Evolutionary conservation across 139 green algal species (phyloP).

Genomic region (Coccomyxa sp.): DNA sequence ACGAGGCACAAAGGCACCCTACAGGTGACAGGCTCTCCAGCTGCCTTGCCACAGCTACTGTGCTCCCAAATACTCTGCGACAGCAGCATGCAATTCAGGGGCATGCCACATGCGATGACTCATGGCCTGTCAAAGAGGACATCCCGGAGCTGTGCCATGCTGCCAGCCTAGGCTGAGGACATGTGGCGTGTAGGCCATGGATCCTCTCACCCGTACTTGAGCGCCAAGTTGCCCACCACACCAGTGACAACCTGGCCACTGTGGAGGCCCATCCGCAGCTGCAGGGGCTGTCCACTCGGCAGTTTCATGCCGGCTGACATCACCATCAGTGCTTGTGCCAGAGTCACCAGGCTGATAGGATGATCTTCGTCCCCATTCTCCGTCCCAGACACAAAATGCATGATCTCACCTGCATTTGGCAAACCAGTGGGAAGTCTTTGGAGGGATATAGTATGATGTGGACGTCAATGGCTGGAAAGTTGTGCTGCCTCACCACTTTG

Average conservation of each 20-base stretch:
- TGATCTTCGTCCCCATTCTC: background rate
- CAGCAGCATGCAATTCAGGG: background rate
- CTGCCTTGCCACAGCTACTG: background rate
- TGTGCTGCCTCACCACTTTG: too few relatives aligned
- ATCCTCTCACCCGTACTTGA: background rate
- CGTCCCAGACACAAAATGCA: background rate
- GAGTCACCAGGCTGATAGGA: background rate
- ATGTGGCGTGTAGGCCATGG: too few relatives aligned
- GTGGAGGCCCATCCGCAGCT: background rate
- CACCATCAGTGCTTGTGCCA: background rate
- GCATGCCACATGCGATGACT: background rate
- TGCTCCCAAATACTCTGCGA: background rate
- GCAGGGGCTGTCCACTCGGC: background rate
- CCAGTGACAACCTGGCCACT: background rate
- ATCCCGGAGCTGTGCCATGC: too few relatives aligned
- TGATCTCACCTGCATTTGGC: background rate
- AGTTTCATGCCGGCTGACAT: background rate
- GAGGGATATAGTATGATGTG: too few relatives aligned
- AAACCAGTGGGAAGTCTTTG: too few relatives aligned
- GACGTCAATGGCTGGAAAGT: too few relatives aligned
- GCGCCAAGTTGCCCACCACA: background rate
- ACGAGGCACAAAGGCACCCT: background rate
- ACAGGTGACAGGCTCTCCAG: background rate
- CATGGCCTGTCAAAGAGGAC: background rate
- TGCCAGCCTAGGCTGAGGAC: too few relatives aligned